These are phyloP conservation scores for Diutina rugosa DNA, from an alignment of 1,139 yeast species.

Conservation along the genomic window DNA sequence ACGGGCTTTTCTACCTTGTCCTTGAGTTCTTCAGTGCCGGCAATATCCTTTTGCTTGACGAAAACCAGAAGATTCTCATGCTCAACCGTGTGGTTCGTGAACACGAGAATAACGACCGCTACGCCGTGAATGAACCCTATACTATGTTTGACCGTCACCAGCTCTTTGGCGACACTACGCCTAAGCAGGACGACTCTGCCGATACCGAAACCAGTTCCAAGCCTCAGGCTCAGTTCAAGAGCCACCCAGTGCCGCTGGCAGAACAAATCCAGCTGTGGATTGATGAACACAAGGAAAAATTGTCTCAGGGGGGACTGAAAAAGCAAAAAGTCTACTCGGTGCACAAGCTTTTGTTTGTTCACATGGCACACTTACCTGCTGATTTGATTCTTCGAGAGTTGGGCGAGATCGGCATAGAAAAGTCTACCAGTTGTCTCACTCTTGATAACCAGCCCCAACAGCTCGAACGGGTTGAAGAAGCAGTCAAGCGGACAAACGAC, in stretches of 20 bases:
- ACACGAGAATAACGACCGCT: constrained; percentile 44
- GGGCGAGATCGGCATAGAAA: constrained; percentile 29
- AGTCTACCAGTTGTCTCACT: constrained; percentile 27
- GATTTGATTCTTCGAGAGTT: constrained; percentile 59
- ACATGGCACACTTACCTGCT: constrained; percentile 64
- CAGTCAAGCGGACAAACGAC: constrained; percentile 20
- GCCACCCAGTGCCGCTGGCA: constrained; percentile 6
- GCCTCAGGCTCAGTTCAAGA: constrained; percentile 9
- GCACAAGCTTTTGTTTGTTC: constrained; percentile 57
- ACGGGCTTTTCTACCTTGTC: constrained; percentile 66
- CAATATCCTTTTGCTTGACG: constrained; percentile 67
- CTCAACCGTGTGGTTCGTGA: constrained; percentile 72
- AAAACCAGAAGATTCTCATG: constrained; percentile 52
- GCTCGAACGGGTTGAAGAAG: constrained; percentile 18
- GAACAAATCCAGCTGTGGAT: constrained; percentile 41
- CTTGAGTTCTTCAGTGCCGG: constrained; percentile 95
- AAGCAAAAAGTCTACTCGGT: constrained; percentile 44
- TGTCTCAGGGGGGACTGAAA: constrained; percentile 9
- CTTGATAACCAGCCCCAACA: constrained; percentile 12
- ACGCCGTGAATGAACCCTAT: constrained; percentile 65
- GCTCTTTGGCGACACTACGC: background rate
- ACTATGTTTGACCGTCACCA: constrained; percentile 35
- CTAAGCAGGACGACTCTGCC: constrained; percentile 23
- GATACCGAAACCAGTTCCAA: constrained; percentile 9
- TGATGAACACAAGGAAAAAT: constrained; percentile 18